Evolutionary conservation across 1,139 yeast genomes (phyloP).

Genomic region (Meyerozyma sp.): DNA sequence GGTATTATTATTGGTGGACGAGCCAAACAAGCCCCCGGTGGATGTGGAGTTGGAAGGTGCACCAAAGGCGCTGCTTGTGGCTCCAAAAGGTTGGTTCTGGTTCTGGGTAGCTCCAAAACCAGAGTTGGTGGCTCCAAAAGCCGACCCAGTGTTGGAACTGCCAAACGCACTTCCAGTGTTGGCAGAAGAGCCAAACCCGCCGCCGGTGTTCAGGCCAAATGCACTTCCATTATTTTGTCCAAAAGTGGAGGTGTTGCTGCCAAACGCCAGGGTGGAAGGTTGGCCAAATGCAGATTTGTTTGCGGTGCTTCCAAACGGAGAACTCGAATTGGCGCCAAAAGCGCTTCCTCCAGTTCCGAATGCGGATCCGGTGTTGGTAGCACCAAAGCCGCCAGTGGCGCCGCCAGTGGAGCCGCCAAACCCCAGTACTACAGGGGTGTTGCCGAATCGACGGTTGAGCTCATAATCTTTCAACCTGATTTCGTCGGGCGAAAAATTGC

Average conservation of each 20-base stretch:
- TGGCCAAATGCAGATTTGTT: conserved; percentile 9
- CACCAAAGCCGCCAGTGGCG: conserved; percentile 16
- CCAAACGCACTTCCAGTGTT: conserved; percentile 17
- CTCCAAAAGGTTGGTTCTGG: conserved; percentile 1
- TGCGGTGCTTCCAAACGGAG: conserved; percentile 14
- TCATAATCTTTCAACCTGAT: conserved; percentile 84
- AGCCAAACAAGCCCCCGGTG: conserved; percentile 14
- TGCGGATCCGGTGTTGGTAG: conserved; percentile 12
- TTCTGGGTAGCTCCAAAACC: conserved; percentile 4
- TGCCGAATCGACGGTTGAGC: conserved; percentile 64
- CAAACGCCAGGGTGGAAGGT: conserved; percentile 16
- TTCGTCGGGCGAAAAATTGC: conserved; percentile 78
- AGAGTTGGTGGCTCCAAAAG: conserved; percentile 11
- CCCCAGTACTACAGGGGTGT: conserved; percentile 15
- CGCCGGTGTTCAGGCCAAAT: conserved; percentile 4
- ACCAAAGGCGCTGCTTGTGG: conserved; percentile 12
- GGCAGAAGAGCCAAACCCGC: conserved; percentile 6
- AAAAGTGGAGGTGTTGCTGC: conserved; percentile 9
- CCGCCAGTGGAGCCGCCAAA: conserved; percentile 15
- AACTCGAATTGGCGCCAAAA: conserved; percentile 20
- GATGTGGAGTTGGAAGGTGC: conserved; percentile 11
- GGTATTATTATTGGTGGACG: conserved; percentile 6
- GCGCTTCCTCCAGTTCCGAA: conserved; percentile 18
- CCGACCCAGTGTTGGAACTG: conserved; percentile 3
- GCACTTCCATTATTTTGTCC: conserved; percentile 3